Evolutionary conservation across 805 yeast genomes (phyloP).

Genomic region (Candida loeiensis): DNA sequence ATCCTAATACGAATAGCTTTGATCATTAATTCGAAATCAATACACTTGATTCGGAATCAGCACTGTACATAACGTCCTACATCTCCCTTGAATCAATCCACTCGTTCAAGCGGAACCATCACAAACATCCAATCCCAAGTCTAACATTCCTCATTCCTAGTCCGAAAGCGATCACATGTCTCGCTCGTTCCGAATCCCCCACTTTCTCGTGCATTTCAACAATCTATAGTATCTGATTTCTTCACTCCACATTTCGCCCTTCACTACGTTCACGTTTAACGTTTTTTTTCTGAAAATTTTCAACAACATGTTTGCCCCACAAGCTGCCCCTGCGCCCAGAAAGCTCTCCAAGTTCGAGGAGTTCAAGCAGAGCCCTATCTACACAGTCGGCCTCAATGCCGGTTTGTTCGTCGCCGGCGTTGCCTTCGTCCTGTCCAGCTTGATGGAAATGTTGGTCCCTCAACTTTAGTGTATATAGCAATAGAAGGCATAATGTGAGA

Average conservation of each 20-base stretch:
- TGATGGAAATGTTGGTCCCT: conserved; percentile 80
- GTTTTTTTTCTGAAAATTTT: not conserved
- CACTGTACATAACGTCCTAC: no score
- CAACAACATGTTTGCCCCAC: conserved; percentile 10
- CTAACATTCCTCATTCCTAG: no score
- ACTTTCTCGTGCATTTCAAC: no score
- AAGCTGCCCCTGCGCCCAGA: conserved; percentile 17
- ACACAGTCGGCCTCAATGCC: conserved; percentile 61
- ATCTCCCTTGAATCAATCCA: no score
- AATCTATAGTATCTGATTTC: not conserved
- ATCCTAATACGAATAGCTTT: no score
- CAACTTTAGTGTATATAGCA: conserved; percentile 41
- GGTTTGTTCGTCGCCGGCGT: conserved; percentile 69
- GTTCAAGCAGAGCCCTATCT: conserved; percentile 61
- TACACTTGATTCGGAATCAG: no score
- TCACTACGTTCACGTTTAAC: not conserved
- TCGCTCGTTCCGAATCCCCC: no score
- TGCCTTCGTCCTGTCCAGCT: conserved; percentile 70
- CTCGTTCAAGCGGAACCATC: no score
- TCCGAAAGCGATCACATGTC: no score
- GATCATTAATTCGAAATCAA: no score
- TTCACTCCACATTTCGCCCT: not conserved
- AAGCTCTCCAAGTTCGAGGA: conserved; percentile 41
- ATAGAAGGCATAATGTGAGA: not conserved
- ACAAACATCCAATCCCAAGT: no score